These are phyloP conservation scores for Aspergillus sp. DNA, from an alignment of 2,329 filamentous ascomycete genomes.

Conservation along the genomic window DNA sequence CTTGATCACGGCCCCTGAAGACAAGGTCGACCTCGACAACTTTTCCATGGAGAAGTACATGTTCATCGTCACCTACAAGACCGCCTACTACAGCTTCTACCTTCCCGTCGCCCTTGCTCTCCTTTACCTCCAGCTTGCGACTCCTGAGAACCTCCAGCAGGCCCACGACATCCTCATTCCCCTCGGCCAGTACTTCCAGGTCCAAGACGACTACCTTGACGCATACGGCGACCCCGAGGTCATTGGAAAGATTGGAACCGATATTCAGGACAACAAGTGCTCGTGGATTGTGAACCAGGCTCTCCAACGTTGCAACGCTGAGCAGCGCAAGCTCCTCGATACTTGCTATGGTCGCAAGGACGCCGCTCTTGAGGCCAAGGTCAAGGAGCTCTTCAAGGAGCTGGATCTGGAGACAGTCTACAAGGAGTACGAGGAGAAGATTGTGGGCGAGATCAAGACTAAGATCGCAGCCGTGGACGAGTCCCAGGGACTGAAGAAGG, in stretches of 20 bases:
- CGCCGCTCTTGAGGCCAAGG: conserved; percentile 74
- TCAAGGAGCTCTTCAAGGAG: conserved; percentile 90
- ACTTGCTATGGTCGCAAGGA: conserved; percentile 95
- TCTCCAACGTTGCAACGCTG: conserved; percentile 74
- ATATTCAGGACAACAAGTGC: conserved; percentile 99
- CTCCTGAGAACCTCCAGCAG: conserved; percentile 84
- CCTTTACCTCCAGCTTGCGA: conserved; percentile 82
- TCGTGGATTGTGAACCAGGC: conserved; percentile 98
- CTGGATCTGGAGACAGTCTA: conserved; percentile 83
- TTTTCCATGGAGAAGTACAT: conserved; percentile 91
- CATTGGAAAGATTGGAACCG: conserved; percentile 98
- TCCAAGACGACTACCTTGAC: conserved; percentile 98
- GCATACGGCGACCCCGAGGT: conserved; percentile 91
- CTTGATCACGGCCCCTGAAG: conserved; percentile 92
- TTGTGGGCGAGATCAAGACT: conserved; percentile 74
- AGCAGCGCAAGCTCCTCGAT: conserved; percentile 86
- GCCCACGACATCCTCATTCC: conserved; percentile 92
- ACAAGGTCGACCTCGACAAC: conserved; percentile 88
- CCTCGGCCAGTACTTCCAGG: conserved; percentile 98
- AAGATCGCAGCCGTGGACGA: conserved; percentile 84
- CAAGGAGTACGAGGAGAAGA: conserved; percentile 85
- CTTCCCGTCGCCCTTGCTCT: conserved; percentile 91
- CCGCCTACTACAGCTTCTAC: conserved; percentile 99
- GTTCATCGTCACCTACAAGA: conserved; percentile 99
- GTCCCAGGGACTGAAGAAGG: conserved; percentile 84